A percentile compares a stretch with the other conserved stretches of the same genome.
Evolutionary conservation across 352 stramenopile species (phyloP).

Genomic region (Peronospora farinosa): DNA sequence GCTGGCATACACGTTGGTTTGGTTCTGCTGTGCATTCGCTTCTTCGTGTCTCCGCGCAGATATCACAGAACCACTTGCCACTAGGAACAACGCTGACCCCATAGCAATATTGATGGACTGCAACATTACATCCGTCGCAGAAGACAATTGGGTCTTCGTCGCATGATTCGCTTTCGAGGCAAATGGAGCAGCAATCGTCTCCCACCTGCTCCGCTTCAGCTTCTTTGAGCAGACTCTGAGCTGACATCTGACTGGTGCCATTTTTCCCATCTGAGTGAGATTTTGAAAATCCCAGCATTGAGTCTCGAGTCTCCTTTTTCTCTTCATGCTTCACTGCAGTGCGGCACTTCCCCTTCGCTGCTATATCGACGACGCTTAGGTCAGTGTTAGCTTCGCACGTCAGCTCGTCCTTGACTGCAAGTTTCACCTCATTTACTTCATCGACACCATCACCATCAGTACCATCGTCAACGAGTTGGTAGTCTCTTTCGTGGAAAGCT

Average conservation of each 20-base stretch:
- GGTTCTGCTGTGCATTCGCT: not conserved
- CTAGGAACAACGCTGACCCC: slow-evolving; percentile 55
- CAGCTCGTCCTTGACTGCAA: slow-evolving; percentile 4
- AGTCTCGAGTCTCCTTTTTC: not conserved
- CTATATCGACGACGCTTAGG: slow-evolving; percentile 9
- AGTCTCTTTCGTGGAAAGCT: not conserved
- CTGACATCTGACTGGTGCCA: not conserved
- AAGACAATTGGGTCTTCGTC: slow-evolving; percentile 89
- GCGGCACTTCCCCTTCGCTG: not conserved
- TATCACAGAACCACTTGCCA: slow-evolving; percentile 84
- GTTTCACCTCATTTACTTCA: slow-evolving; percentile 8
- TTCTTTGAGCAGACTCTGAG: slow-evolving; percentile 8
- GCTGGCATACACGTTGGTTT: slow-evolving; percentile 28
- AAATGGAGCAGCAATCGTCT: slow-evolving; percentile 63
- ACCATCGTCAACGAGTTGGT: slow-evolving; percentile 10
- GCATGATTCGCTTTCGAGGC: slow-evolving; percentile 68
- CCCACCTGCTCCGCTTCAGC: slow-evolving; percentile 17
- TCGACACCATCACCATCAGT: slow-evolving; percentile 25
- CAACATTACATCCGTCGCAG: slow-evolving; percentile 83
- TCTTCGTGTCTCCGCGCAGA: slow-evolving; percentile 22
- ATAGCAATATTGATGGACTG: slow-evolving; percentile 89
- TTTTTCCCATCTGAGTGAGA: not conserved
- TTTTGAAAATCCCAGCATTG: not conserved
- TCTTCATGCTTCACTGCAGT: not conserved
- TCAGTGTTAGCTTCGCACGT: not conserved